phyloP scores from a whole-genome alignment of 768 basidiomycete genomes.

The Paxillus ammoniavirescens region DNA sequence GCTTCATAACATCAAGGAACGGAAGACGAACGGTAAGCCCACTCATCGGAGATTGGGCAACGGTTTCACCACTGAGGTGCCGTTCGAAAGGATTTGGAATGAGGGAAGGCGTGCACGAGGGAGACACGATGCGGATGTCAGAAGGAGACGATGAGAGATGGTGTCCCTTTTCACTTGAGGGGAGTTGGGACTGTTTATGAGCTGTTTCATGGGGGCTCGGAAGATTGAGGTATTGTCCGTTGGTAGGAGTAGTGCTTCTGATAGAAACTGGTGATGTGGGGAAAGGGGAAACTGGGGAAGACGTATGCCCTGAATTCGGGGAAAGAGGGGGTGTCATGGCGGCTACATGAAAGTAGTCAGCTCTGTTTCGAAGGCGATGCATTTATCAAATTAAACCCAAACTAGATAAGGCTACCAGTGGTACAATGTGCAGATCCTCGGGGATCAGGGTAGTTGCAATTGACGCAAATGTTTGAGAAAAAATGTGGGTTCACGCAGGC shows the following conservation, averaged over 20 bases:
- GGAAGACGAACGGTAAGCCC: constrained; percentile 39
- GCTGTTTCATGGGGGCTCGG: constrained; percentile 20
- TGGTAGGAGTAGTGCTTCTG: constrained; percentile 11
- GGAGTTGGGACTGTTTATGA: constrained; percentile 2
- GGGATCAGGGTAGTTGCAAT: neutral
- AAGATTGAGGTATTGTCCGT: constrained; percentile 14
- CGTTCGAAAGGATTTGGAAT: constrained; percentile 91
- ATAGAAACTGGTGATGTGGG: constrained; percentile 23
- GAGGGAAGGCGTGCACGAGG: constrained; percentile 30
- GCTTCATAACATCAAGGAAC: constrained; percentile 57
- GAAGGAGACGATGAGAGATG: constrained; percentile 21
- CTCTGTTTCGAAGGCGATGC: neutral
- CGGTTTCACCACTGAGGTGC: constrained; percentile 78
- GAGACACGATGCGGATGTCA: constrained; percentile 26
- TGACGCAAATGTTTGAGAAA: neutral
- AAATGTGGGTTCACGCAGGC: neutral
- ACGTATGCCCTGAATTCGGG: constrained; percentile 31
- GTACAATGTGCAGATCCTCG: neutral
- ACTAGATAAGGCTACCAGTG: neutral
- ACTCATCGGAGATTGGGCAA: constrained; percentile 21
- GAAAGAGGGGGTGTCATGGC: constrained; percentile 33
- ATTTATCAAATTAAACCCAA: neutral
- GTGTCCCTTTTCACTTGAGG: constrained; percentile 16
- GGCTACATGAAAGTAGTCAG: constrained; percentile 12
- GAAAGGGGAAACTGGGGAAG: constrained; percentile 34